Conservation (phyloP, 208 protist genomes). For the Chromosphaera perkinsii region DNA sequence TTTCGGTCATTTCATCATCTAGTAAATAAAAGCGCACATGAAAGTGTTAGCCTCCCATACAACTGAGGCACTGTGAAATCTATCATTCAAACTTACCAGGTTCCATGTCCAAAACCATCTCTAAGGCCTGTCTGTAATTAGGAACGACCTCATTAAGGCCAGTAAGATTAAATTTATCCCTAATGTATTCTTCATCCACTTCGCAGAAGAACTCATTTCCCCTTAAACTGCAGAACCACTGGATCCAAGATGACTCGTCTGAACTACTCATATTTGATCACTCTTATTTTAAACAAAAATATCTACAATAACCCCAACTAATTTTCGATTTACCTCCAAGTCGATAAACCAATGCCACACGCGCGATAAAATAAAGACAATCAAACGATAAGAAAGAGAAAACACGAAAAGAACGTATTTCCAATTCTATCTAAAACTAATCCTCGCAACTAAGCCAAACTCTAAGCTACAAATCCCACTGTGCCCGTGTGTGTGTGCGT, state of each 20-base stretch:
- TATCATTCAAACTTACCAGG: constrained; percentile 53
- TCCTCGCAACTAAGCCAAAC: no score
- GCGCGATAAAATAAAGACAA: no score
- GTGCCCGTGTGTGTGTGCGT: no score
- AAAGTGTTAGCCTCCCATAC: neutral
- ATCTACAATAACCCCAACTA: no score
- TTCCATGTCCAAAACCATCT: constrained; percentile 92
- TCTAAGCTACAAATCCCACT: no score
- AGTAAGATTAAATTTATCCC: constrained; percentile 97
- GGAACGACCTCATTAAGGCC: constrained; percentile 83
- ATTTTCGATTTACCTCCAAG: no score
- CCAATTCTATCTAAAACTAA: no score
- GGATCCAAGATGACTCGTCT: constrained; percentile 52
- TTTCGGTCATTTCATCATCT: constrained; percentile 83
- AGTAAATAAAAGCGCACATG: neutral
- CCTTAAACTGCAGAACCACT: constrained; percentile 91
- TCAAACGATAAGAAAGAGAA: no score
- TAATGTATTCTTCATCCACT: constrained; percentile 90
- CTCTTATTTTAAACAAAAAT: no score
- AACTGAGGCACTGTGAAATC: constrained; percentile 24
- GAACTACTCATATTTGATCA: no score
- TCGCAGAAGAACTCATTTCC: constrained; percentile 96
- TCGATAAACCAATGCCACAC: no score
- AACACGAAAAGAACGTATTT: no score
- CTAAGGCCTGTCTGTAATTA: constrained; percentile 93